Evolutionary conservation across 208 protist species (phyloP).

Genomic region (Wallacemonas collosoma): DNA sequence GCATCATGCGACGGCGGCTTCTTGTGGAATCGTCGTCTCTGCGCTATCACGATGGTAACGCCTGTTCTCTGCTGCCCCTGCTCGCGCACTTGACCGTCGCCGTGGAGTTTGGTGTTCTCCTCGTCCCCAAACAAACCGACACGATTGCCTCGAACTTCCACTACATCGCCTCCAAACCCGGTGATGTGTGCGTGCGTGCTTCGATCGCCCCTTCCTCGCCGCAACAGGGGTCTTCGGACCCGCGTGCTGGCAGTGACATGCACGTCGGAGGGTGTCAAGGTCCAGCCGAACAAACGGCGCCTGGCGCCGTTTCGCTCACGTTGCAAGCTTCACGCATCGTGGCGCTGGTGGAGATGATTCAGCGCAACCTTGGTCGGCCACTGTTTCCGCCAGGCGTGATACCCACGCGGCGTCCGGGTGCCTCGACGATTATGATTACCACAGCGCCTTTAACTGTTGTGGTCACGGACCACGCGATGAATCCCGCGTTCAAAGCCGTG

Average conservation of each 20-base stretch:
- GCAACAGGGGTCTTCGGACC: too few relatives aligned
- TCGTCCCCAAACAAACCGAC: constrained; percentile 12
- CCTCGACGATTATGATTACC: constrained; percentile 25
- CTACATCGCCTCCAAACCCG: constrained; percentile 1
- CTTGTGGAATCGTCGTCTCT: constrained; percentile 12
- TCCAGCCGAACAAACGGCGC: background rate
- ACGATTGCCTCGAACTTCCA: constrained; percentile 6
- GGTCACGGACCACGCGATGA: constrained; percentile 1
- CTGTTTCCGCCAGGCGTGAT: background rate
- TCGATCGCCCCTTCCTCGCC: background rate
- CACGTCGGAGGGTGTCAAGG: background rate
- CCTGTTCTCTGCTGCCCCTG: background rate
- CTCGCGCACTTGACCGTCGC: constrained; percentile 13
- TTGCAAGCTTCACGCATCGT: constrained; percentile 6
- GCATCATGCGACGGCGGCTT: background rate
- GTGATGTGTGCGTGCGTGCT: constrained; percentile 16
- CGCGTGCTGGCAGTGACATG: background rate
- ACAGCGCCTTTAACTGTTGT: constrained; percentile 20
- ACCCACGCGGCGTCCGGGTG: background rate
- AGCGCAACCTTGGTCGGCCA: constrained; percentile 8
- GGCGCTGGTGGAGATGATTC: constrained; percentile 6
- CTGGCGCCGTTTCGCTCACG: background rate
- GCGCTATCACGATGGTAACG: constrained; percentile 9
- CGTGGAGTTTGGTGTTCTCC: constrained; percentile 23
- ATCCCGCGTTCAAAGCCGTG: constrained; percentile 14